Evolutionary conservation across 441 rosid species (phyloP), one percentile per base, ranked within the genome.

Genomic region (Bocquillonia castaneifolia): DNA sequence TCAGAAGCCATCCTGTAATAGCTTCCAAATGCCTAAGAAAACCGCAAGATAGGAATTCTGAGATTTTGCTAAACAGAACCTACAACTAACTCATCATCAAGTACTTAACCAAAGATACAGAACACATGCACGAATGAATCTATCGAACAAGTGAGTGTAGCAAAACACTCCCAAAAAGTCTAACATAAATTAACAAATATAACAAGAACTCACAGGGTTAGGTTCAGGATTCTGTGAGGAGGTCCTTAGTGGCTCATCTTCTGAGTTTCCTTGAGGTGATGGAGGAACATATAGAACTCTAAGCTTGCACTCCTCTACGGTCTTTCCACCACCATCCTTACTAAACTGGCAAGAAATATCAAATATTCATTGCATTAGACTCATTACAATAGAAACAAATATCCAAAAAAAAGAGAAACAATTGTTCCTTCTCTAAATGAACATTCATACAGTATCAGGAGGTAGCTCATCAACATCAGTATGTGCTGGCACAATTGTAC

Each of bases 401-500:
- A 22, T 45, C 47, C 63, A 72, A 51, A 20, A 45, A 34, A 59
- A 61, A 63, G n/a, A 65, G 26, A 25, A 0, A 54, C 17, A 34
- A 45, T 45, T n/a, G n/a, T n/a, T 29, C 10, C 29, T 47, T 25
- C 56, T 28, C 40, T 34, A 60, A 63, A 26, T 51, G 52, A 54
- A 59, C 31, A 71, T 73, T 71, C 88, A 80, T 80, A 93, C 99
- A 9, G 89, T 87, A 76, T 93, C 91, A 40, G 86, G 81, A 17
- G 96, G 88, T 73, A 93, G 95, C 63, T 89, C 97, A 76, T 93
- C 96, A 13, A 87, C 88, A 73, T 93, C 97, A 53, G 86, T 79
- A 77, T 86, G 88, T 31, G 92, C 80, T 65, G 85, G 86, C 62
- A 93, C 96, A 32, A 75, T 69, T 15, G 99, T 89, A 77, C 99